A percentile compares a stretch with the other conserved stretches of the same genome.
These are phyloP conservation scores for Cicer arietinum DNA, from an alignment of 306 rosid genomes.

Conservation along the genomic window DNA sequence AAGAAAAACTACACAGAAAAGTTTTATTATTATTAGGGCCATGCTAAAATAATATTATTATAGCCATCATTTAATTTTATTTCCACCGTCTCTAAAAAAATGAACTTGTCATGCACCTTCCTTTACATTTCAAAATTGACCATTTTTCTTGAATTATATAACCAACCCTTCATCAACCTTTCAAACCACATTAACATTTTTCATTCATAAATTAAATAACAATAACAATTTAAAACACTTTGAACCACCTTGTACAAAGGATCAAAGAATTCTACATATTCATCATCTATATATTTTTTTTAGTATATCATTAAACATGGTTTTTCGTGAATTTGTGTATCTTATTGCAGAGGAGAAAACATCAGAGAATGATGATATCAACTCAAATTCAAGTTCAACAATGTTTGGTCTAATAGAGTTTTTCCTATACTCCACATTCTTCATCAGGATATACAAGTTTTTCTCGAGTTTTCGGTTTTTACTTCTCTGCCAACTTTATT, in stretches of 20 bases:
- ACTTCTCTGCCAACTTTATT: slow-evolving; percentile 35
- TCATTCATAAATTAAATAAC: slow-evolving; percentile 16
- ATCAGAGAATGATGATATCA: slow-evolving; percentile 6
- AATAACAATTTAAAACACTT: slow-evolving; percentile 15
- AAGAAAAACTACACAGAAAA: too few species aligned
- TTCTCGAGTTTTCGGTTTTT: slow-evolving; percentile 40
- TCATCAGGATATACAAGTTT: background rate
- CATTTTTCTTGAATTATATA: slow-evolving; percentile 12
- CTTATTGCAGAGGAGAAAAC: slow-evolving; percentile 44
- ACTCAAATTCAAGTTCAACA: slow-evolving; percentile 13
- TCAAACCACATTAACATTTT: slow-evolving; percentile 39
- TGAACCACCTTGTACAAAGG: slow-evolving; percentile 22
- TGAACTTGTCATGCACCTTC: slow-evolving; percentile 52
- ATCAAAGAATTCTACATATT: slow-evolving; percentile 25
- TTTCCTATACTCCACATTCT: background rate
- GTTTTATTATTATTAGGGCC: too few species aligned
- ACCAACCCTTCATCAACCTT: background rate
- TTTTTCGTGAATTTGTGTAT: slow-evolving; percentile 23
- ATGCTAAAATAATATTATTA: background rate
- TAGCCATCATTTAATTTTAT: background rate
- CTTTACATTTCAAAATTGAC: slow-evolving; percentile 37
- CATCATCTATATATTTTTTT: background rate
- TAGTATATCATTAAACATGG: background rate
- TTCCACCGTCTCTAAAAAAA: slow-evolving; percentile 1
- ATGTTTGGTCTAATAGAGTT: slow-evolving; percentile 37